Percentiles rank a stretch among this genome's conserved stretches.
These are phyloP conservation scores for Fusarium annulatum DNA, from an alignment of 2,329 filamentous ascomycete genomes.

Conservation along the genomic window DNA sequence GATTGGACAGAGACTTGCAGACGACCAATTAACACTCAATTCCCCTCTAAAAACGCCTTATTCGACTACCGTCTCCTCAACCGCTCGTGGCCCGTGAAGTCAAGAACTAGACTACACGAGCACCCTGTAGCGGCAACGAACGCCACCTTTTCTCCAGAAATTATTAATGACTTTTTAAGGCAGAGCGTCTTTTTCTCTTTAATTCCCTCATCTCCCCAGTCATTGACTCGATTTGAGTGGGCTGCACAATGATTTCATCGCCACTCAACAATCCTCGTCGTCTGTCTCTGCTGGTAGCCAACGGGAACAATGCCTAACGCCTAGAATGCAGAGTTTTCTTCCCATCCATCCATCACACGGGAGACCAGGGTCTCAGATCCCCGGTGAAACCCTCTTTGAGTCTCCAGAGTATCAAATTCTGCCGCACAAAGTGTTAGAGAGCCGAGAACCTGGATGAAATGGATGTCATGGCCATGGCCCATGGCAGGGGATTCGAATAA, in stretches of 20 bases:
- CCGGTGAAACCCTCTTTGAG: slow-evolving; percentile 34
- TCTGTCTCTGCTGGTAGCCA: slow-evolving; percentile 1
- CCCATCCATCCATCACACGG: slow-evolving; percentile 19
- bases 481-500: slow-evolving; percentile 21
- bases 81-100: neutral
- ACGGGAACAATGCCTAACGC: slow-evolving; percentile 24
- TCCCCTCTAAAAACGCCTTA: slow-evolving; percentile 13
- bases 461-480: slow-evolving; percentile 10
- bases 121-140: slow-evolving; percentile 11
- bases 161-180: slow-evolving; percentile 5
- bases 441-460: slow-evolving; percentile 1
- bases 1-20: slow-evolving; percentile 16
- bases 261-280: slow-evolving; percentile 14
- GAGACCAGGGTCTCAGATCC: slow-evolving; percentile 24
- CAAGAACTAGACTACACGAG: too few species aligned
- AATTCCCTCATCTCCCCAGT: slow-evolving; percentile 38
- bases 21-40: slow-evolving; percentile 3
- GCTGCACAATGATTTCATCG: slow-evolving; percentile 31
- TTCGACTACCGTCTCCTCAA: neutral
- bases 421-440: slow-evolving; percentile 17
- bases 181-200: slow-evolving; percentile 16
- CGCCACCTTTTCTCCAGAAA: slow-evolving; percentile 12
- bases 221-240: slow-evolving; percentile 2
- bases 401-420: slow-evolving; percentile 26
- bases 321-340: slow-evolving; percentile 35